phyloP scores from a whole-genome alignment of 2,329 filamentous ascomycete species.

The Penicillium hordei region DNA sequence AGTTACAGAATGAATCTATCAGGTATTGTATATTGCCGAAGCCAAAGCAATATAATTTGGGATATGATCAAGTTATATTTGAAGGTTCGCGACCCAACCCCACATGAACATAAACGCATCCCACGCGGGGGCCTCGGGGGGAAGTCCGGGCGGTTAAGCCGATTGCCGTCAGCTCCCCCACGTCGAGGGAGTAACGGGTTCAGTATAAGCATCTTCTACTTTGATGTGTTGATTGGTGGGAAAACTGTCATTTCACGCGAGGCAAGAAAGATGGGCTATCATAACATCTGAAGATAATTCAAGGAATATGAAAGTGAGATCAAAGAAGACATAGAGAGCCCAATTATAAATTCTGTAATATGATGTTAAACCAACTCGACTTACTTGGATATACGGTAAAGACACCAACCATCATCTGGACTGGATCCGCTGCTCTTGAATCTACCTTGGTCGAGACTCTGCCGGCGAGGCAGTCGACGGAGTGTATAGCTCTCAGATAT shows the following conservation, averaged over 20 bases:
- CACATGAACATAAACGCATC: constrained; percentile 10
- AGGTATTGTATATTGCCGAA: not conserved
- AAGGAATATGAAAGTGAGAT: no score
- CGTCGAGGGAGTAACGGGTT: not conserved
- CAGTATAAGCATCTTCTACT: not conserved
- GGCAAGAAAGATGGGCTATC: not conserved
- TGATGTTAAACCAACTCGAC: no score
- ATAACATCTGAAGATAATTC: no score
- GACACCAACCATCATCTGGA: no score
- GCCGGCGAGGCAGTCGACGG: no score
- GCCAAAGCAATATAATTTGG: not conserved
- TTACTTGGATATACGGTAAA: no score
- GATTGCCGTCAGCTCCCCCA: constrained; percentile 9
- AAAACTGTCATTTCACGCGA: not conserved
- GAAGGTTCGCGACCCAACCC: not conserved
- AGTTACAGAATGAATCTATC: not conserved
- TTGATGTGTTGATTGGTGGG: not conserved
- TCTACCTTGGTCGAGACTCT: no score
- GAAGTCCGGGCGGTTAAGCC: constrained; percentile 15
- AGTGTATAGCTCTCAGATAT: no score
- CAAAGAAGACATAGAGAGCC: no score
- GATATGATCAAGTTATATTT: constrained; percentile 8
- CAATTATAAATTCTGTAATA: no score
- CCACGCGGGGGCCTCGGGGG: constrained; percentile 18
- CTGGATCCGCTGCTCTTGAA: no score